Evolutionary conservation across 2,329 filamentous ascomycete genomes (phyloP).

Genomic region (Botrytis tulipae): DNA sequence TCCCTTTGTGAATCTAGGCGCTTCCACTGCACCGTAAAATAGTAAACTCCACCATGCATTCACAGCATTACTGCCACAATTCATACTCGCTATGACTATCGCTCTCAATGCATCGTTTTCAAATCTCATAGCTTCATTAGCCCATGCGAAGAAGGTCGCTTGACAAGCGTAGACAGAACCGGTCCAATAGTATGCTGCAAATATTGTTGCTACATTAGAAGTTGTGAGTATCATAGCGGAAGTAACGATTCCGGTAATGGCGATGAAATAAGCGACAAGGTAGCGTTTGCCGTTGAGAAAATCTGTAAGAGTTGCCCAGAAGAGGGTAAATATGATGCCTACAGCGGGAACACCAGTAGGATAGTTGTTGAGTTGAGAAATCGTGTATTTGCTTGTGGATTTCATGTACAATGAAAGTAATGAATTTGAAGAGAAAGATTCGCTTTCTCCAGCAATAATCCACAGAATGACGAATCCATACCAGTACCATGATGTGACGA

Average conservation of each 20-base stretch:
- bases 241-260: constrained; percentile 60
- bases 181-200: constrained; percentile 70
- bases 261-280: constrained; percentile 66
- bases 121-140: constrained; percentile 63
- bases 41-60: constrained; percentile 74
- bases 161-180: constrained; percentile 70
- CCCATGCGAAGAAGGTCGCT: constrained; percentile 74
- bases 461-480: constrained; percentile 66
- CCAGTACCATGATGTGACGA: constrained; percentile 61
- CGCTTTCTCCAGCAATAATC: constrained; percentile 69
- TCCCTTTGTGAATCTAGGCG: constrained; percentile 55
- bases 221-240: constrained; percentile 56
- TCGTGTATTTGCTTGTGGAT: constrained; percentile 45
- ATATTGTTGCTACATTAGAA: constrained; percentile 48
- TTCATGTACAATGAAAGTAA: constrained; percentile 53
- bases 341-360: constrained; percentile 53
- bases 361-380: constrained; percentile 53
- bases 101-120: constrained; percentile 61
- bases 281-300: constrained; percentile 61
- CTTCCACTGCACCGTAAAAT: constrained; percentile 66
- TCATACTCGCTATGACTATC: constrained; percentile 71
- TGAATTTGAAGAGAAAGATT: constrained; percentile 66
- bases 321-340: constrained; percentile 54
- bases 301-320: constrained; percentile 69
- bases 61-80: constrained; percentile 63